These are phyloP conservation scores for Rhodotorula sp. DNA, from an alignment of 1,284 basidiomycete genomes.

Conservation along the genomic window DNA sequence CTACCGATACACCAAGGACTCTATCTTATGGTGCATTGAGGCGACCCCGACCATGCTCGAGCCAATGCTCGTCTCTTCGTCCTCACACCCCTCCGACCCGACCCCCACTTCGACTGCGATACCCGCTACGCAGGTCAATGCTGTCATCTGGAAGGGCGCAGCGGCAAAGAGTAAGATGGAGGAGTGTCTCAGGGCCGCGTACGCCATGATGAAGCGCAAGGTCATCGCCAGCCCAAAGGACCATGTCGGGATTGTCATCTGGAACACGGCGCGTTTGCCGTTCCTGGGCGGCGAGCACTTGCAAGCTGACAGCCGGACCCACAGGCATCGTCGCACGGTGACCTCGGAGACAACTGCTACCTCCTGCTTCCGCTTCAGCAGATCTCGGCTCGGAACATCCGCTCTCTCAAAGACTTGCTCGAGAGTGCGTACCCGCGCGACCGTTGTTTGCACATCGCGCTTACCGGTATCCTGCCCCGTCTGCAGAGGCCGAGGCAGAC, in stretches of 20 bases:
- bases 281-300: too few relatives aligned
- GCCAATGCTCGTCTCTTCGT: slow-evolving; percentile 61
- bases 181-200: slow-evolving; percentile 31
- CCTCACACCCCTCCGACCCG: not conserved
- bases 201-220: slow-evolving; percentile 41
- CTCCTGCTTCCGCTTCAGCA: slow-evolving; percentile 73
- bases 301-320: too few relatives aligned
- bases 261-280: slow-evolving; percentile 74
- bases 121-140: slow-evolving; percentile 1
- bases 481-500: slow-evolving; percentile 46
- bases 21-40: slow-evolving; percentile 89
- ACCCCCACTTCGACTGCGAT: not conserved
- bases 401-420: slow-evolving; percentile 67
- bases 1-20: slow-evolving; percentile 71
- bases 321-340: slow-evolving; percentile 53
- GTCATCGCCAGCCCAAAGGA: slow-evolving; percentile 43
- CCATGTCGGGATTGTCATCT: slow-evolving; percentile 71
- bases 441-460: not conserved
- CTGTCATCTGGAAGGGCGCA: slow-evolving; percentile 17
- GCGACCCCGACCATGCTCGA: slow-evolving; percentile 84
- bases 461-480: not conserved
- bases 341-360: slow-evolving; percentile 62
- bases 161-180: slow-evolving; percentile 37
- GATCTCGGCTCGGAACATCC: slow-evolving; percentile 75
- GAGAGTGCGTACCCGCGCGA: slow-evolving; percentile 57